Evolutionary conservation across 2,329 filamentous ascomycete species (phyloP), one percentile per base, ranked within the genome.

Genomic region (Huntiella moniliformis): DNA sequence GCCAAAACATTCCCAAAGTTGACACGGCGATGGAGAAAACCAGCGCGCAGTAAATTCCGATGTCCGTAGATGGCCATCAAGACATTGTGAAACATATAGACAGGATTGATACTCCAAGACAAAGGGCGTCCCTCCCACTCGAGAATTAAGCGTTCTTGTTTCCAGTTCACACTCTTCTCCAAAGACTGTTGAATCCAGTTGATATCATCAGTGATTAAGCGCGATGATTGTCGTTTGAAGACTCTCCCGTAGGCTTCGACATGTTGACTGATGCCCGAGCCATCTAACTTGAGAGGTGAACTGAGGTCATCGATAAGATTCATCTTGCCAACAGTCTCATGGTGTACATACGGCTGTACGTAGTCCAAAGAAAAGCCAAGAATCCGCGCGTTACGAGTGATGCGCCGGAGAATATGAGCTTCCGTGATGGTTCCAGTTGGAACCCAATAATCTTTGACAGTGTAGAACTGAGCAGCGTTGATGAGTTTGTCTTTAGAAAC

Each of bases 391-490:
- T 5, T 28, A 5, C 10, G 13, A 22, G 32, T 31, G 10, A 41
- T 7, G 3, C 32, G 28, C n/a, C 15, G 28, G 11, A 28, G 28
- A 16, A 41, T 32, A 18, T 41, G 18, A n/a, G 22, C 18, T 31
- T 41, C 22, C 4, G 15, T 28, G 6, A 11, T 3, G 12, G 13
- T 41, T 12, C 32, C 39, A 13, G 15, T 13, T 22, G 18, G 18
- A 31, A 12, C 28, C 39, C 39, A 41, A 28, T 33, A 41, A 31
- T 41, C 39, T n/a, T 41, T 41, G 11, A 41, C 17, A 12, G 39
- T 41, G 22, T 28, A 31, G n/a, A 4, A n/a, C 39, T 32, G 10
- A 15, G 17, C 32, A 8, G 18, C 4, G 12, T 12, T 18, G 22
- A 28, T 28, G 10, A 28, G 22, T 28, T 28, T 28, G 22, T 28